Evolutionary conservation across 1,284 basidiomycete genomes (phyloP).

Genomic region (Chalciporus sp.): DNA sequence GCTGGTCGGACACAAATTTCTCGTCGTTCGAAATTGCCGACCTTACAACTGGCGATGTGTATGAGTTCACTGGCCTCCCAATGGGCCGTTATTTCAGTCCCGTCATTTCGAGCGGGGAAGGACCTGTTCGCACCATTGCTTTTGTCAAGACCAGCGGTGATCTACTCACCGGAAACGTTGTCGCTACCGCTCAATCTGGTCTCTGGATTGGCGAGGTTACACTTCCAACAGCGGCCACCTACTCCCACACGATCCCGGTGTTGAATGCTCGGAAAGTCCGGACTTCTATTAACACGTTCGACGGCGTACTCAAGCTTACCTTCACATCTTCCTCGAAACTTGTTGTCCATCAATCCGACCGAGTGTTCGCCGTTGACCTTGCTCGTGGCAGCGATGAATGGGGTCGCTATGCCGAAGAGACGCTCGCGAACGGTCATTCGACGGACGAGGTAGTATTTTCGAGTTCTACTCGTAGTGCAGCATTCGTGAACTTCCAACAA

Average conservation of each 20-base stretch:
- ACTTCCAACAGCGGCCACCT: slow-evolving; percentile 41
- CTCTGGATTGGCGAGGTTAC: slow-evolving; percentile 63
- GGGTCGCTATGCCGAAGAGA: slow-evolving; percentile 52
- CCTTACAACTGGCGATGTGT: slow-evolving; percentile 44
- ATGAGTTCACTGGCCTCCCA: slow-evolving; percentile 57
- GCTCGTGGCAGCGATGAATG: slow-evolving; percentile 44
- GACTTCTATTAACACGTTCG: slow-evolving; percentile 43
- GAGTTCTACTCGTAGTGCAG: slow-evolving; percentile 41
- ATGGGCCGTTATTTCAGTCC: slow-evolving; percentile 66
- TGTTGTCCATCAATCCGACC: slow-evolving; percentile 56
- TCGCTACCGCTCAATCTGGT: slow-evolving; percentile 63
- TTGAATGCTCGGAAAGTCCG: slow-evolving; percentile 45
- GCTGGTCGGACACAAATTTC: slow-evolving; percentile 67
- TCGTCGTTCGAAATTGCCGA: slow-evolving; percentile 67
- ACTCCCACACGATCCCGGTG: slow-evolving; percentile 35
- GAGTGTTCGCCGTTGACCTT: slow-evolving; percentile 59
- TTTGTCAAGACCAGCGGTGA: slow-evolving; percentile 65
- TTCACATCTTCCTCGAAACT: slow-evolving; percentile 54
- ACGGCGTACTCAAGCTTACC: slow-evolving; percentile 45
- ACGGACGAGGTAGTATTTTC: slow-evolving; percentile 57
- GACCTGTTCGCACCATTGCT: slow-evolving; percentile 51
- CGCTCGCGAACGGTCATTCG: slow-evolving; percentile 55
- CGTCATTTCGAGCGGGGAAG: slow-evolving; percentile 46
- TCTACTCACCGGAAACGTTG: slow-evolving; percentile 58
- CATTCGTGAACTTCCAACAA: slow-evolving; percentile 68